A percentile compares a stretch with the other conserved stretches of the same genome.
phyloP scores from a whole-genome alignment of 345 rosid genomes.

The Carallia pectinifolia region DNA sequence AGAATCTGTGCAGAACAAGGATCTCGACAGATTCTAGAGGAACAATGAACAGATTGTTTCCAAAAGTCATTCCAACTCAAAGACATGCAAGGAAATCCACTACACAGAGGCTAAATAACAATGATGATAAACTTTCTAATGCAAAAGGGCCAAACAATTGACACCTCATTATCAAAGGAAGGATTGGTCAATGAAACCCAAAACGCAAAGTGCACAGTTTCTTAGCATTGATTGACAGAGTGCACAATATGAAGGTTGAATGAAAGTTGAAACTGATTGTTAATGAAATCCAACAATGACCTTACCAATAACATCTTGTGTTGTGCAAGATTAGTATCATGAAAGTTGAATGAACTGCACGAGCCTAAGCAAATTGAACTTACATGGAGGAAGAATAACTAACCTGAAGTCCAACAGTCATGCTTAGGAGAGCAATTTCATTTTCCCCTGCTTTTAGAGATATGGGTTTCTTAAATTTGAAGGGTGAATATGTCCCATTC shows the following conservation, averaged over 20 bases:
- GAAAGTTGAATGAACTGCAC: not conserved
- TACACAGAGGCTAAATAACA: too few relatives aligned
- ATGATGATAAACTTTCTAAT: not conserved
- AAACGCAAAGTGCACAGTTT: too few relatives aligned
- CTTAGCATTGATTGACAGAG: too few relatives aligned
- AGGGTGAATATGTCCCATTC: constrained; percentile 65
- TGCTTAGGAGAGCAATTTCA: constrained; percentile 69
- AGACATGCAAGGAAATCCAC: too few relatives aligned
- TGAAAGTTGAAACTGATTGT: too few relatives aligned
- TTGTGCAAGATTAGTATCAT: not conserved
- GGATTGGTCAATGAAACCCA: too few relatives aligned
- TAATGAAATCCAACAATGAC: not conserved
- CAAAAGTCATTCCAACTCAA: not conserved
- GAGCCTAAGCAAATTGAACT: not conserved
- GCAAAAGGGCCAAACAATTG: not conserved
- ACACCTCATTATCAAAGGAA: not conserved
- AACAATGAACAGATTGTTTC: not conserved
- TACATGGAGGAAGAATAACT: constrained; percentile 20
- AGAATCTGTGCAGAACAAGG: not conserved
- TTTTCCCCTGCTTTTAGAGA: constrained; percentile 77
- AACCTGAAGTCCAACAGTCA: constrained; percentile 90
- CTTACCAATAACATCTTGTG: too few relatives aligned
- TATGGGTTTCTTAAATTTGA: constrained; percentile 51
- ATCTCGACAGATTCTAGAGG: not conserved
- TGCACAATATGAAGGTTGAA: too few relatives aligned